These are phyloP conservation scores for Eustoma russellianum DNA, from an alignment of 257 asterid genomes.

Conservation along the genomic window DNA sequence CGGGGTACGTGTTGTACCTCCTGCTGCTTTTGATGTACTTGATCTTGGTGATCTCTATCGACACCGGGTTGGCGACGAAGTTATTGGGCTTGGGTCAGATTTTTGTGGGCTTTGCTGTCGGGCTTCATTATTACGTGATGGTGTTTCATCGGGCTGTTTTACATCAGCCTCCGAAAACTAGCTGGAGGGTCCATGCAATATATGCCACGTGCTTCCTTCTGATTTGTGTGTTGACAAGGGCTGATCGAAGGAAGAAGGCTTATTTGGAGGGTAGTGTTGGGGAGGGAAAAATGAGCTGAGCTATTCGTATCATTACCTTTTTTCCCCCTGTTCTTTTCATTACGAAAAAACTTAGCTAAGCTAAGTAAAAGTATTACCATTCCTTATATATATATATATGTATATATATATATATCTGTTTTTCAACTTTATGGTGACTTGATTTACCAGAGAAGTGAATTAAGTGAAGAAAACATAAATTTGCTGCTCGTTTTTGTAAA, in stretches of 20 bases:
- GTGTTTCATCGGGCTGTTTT: slow-evolving; percentile 78
- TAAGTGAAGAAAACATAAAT: too few relatives aligned
- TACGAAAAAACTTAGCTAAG: too few relatives aligned
- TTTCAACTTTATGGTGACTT: too few relatives aligned
- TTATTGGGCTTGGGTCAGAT: slow-evolving; percentile 70
- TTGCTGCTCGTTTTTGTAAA: too few relatives aligned
- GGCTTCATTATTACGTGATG: slow-evolving; percentile 80
- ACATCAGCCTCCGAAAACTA: slow-evolving; percentile 74
- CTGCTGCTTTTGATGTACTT: slow-evolving; percentile 81
- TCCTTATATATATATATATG: too few relatives aligned
- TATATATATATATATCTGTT: too few relatives aligned
- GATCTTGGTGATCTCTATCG: slow-evolving; percentile 65
- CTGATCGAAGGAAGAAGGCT: slow-evolving; percentile 72
- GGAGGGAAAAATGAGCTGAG: slow-evolving; percentile 63
- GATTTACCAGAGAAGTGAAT: too few relatives aligned
- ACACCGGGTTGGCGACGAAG: slow-evolving; percentile 46
- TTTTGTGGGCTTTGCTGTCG: slow-evolving; percentile 81
- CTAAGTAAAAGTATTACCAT: too few relatives aligned
- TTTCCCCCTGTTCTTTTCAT: too few relatives aligned
- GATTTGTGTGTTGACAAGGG: slow-evolving; percentile 51
- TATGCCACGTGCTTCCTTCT: slow-evolving; percentile 78
- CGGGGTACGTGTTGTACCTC: slow-evolving; percentile 67
- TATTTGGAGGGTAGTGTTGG: slow-evolving; percentile 63
- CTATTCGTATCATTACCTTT: not conserved
- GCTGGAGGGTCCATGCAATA: slow-evolving; percentile 66